Base-by-base conservation (phyloP, 768 basidiomycete genomes). In the Trametes cinnabarina region DNA sequence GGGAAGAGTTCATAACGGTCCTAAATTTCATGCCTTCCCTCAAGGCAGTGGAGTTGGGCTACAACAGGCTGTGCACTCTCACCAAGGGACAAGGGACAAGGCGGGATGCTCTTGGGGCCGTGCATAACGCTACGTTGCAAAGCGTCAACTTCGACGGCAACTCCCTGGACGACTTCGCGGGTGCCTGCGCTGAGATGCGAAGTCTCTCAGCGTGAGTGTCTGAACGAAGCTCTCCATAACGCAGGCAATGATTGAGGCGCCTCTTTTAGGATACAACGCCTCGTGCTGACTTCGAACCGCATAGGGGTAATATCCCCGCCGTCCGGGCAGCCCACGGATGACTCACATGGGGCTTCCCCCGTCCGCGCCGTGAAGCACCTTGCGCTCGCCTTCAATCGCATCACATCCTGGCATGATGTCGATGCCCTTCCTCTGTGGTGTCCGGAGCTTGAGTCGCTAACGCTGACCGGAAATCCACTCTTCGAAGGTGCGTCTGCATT, bases 121-220 rank as follows among this genome's bases (percentile, higher is more conserved):
- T 20, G 9, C 0, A 71, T 7, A 57, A 72, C 49, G 65, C 61
- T 10, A 57, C 26, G 7, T 53, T 92, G 43, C 70, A 76, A 47
- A 73, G 73, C 30, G 67, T 93, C 55, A 92, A 93, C 71, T 73
- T 94, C 39, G 90, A 92, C 65, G 76, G 78, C 55, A 94, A 94
- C 74, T 51, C 71, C 22, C 79, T 87, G 49, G 62, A 66, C 10
- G 74, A 84, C 65, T 92, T 90, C 88, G 57, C 59, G 37, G 69
- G 78, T 49, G 73, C 81, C 9, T 80, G 75, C 58, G 57, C 71
- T 30, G 76, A 82, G 26, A 62, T 88, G 41, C 62, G 62, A 14
- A 65, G 71, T 23, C 81, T 82, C 65, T 63, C 74, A 6, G 71
- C 67, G 88, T 88, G 74, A 61, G 68, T 52, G 17, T 26, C 11